Base-by-base conservation (phyloP, 2,329 filamentous ascomycete species). In the Ilyonectria destructans region DNA sequence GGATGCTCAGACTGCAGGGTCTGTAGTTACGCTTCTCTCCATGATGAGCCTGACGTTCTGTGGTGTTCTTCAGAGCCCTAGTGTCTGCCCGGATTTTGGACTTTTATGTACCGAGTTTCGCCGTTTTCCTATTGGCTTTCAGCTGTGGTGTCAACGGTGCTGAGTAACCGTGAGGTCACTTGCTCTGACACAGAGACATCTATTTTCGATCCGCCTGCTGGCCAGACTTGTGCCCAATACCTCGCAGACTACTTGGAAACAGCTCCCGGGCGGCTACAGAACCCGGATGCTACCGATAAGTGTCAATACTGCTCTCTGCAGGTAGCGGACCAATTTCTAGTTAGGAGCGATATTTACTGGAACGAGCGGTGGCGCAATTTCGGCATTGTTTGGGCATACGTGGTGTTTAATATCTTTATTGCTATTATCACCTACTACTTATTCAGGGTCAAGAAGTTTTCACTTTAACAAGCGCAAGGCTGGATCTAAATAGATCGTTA, bases 71-170 rank as follows among this genome's bases (percentile, higher is more conserved):
- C 88, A 91, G 67, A 79, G 85, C 0, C 87, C 90, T 0, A 67
- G 75, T 4, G 83, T 85, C 82, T 93, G 1, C 90, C 91, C 0
- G 84, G 86, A 1, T 93, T 93, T 82, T 93, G 91, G 91, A 88
- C 88, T 65, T 92, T 91, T 80, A 92, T 93, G 90, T 92, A 92
- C 79, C 86, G 88, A n/a, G 82, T 88, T 13, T 88, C 86, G 1
- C 90, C 89, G 0, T 88, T 92, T n/a, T n/a, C n/a, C n/a, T n/a
- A n/a, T n/a, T 69, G 84, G 83, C 88, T 93, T 61, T 85, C 86
- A 2, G 90, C 88, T 12, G 89, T 93, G 10, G 84, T 91, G 5
- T 84, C 89, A 3, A 91, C 90, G 0, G 87, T 90, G 76, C 81
- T 93, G 5, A 83, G 88, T 49, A 82, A 80, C 5, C 81, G 88